A percentile compares a stretch with the other conserved stretches of the same genome.
Evolutionary conservation across 176 grass and related monocot species (phyloP).

Genomic region (Rhynchospora pubera): DNA sequence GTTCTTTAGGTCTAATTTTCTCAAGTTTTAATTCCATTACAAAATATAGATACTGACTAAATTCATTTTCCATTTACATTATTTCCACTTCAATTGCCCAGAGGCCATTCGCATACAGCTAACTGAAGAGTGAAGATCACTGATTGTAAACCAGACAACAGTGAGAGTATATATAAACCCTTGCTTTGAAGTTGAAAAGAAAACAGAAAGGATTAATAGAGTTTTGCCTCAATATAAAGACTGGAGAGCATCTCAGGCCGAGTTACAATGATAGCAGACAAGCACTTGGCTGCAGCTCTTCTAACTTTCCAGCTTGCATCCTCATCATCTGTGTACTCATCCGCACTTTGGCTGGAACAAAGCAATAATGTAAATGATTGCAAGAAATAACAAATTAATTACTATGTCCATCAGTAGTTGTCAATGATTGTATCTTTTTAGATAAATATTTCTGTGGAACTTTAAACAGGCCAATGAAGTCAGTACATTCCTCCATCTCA

Average conservation of each 20-base stretch:
- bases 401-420: not conserved
- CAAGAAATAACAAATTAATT: constrained; percentile 1
- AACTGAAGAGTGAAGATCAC: not conserved
- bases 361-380: not conserved
- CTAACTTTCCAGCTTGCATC: constrained; percentile 98
- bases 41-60: not conserved
- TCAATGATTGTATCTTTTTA: not conserved
- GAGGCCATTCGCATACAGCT: constrained; percentile 6
- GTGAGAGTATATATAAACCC: not conserved
- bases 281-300: constrained; percentile 88
- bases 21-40: not conserved
- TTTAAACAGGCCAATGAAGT: not conserved
- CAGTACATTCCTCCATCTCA: not conserved
- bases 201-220: constrained; percentile 1
- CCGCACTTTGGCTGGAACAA: constrained; percentile 67
- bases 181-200: not conserved
- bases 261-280: constrained; percentile 88
- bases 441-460: not conserved
- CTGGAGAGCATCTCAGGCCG: constrained; percentile 76
- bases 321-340: constrained; percentile 99
- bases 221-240: constrained; percentile 73
- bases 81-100: not conserved
- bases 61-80: not conserved
- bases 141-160: not conserved
- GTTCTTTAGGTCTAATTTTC: not conserved